Conservation (phyloP, 116 monocot species). For the Dioscorea cayenensis region DNA sequence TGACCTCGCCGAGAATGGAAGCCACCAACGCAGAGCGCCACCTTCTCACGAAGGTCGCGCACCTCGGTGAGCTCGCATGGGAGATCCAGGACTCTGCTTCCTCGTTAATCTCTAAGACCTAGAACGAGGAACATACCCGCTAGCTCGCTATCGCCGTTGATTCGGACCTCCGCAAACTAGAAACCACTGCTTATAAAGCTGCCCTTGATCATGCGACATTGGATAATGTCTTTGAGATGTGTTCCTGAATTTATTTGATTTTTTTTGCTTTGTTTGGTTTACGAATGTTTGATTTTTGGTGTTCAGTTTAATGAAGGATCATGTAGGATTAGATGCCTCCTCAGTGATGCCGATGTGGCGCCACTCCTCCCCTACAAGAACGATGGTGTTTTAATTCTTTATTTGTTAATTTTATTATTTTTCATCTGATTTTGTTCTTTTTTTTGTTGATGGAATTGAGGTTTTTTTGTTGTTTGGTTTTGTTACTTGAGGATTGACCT, state of each 20-base stretch:
- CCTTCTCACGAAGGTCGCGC: conserved; percentile 37
- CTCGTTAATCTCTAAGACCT: conserved; percentile 45
- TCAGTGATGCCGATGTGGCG: conserved; percentile 62
- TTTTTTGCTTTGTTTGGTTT: neutral
- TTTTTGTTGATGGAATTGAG: neutral
- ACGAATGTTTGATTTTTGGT: neutral
- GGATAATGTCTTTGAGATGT: conserved; percentile 34
- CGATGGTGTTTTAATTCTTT: conserved; percentile 30
- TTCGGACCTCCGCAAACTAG: conserved; percentile 55
- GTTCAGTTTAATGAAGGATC: conserved; percentile 67
- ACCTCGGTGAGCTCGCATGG: conserved; percentile 47
- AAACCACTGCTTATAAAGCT: conserved; percentile 7
- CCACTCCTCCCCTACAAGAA: conserved; percentile 74
- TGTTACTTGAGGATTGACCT: no score
- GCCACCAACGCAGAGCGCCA: neutral
- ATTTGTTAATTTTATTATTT: neutral
- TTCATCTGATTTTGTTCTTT: no score
- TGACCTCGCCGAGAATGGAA: neutral
- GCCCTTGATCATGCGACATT: conserved; percentile 21
- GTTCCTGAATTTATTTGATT: neutral
- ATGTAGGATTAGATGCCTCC: conserved; percentile 40
- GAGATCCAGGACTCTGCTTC: conserved; percentile 82
- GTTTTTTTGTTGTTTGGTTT: no score
- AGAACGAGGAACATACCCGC: conserved; percentile 69
- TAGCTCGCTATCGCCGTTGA: conserved; percentile 60